Conservation (phyloP, 345 rosid species). For the Heritiera fomes region DNA sequence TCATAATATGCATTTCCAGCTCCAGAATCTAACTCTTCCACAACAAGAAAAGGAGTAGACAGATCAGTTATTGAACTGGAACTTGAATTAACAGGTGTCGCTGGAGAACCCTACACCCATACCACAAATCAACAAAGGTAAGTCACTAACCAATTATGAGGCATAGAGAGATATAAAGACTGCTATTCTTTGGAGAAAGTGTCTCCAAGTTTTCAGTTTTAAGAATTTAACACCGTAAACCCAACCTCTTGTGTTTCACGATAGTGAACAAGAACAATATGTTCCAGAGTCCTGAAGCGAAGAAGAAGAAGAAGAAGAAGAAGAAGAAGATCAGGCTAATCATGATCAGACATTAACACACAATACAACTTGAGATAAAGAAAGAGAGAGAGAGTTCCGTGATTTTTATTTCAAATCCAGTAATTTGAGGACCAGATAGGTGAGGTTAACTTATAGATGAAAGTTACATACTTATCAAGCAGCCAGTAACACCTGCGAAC, state of each 20-base stretch:
- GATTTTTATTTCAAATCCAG: conserved; percentile 6
- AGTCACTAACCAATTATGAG: neutral
- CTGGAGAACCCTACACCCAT: conserved; percentile 68
- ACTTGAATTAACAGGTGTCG: conserved; percentile 75
- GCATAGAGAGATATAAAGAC: conserved; percentile 10
- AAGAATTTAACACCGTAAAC: conserved; percentile 21
- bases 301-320: conserved; percentile 8
- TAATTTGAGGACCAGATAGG: neutral
- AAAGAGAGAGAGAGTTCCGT: conserved; percentile 10
- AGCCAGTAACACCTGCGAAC: conserved; percentile 99
- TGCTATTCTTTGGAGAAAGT: neutral
- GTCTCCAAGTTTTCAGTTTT: neutral
- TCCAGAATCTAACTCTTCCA: conserved; percentile 70
- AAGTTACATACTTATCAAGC: conserved; percentile 81
- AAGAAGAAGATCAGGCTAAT: conserved; percentile 21
- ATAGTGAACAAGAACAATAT: conserved; percentile 96
- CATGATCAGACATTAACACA: neutral
- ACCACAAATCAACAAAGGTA: conserved; percentile 25
- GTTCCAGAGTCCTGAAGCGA: conserved; percentile 69
- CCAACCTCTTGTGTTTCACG: conserved; percentile 95
- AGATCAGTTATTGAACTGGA: conserved; percentile 76
- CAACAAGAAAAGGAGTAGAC: conserved; percentile 45
- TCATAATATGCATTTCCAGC: conserved; percentile 38
- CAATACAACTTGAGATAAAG: conserved; percentile 9
- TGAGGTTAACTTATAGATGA: conserved; percentile 13